Percentiles rank a stretch among this genome's conserved stretches.
These are phyloP conservation scores for Blastobotrys raffinosifermentans DNA, from an alignment of 1,139 yeast species.

Conservation along the genomic window DNA sequence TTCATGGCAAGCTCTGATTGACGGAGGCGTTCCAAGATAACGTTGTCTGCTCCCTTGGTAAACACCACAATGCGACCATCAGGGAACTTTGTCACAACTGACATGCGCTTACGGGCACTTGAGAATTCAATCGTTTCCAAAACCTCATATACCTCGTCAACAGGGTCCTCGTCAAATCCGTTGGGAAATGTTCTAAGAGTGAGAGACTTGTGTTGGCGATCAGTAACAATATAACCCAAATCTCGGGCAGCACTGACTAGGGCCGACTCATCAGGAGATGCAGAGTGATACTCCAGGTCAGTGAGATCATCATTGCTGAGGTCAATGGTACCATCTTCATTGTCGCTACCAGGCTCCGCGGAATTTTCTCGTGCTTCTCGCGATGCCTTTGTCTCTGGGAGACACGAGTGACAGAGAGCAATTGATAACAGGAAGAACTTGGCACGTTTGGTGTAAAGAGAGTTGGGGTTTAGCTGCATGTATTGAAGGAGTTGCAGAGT, in stretches of 20 bases:
- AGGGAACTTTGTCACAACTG: slow-evolving; percentile 74
- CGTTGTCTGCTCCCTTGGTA: slow-evolving; percentile 94
- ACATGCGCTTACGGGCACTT: slow-evolving; percentile 89
- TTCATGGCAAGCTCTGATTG: slow-evolving; percentile 51
- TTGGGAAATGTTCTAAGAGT: slow-evolving; percentile 74
- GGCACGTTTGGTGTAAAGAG: slow-evolving; percentile 54
- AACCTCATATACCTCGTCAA: slow-evolving; percentile 62
- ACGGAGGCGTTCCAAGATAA: slow-evolving; percentile 71
- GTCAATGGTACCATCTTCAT: slow-evolving; percentile 36
- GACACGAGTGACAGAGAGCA: slow-evolving; percentile 85
- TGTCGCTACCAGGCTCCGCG: slow-evolving; percentile 15
- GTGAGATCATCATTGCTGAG: slow-evolving; percentile 27
- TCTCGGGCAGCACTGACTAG: slow-evolving; percentile 91
- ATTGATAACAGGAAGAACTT: slow-evolving; percentile 72
- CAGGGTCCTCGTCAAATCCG: slow-evolving; percentile 66
- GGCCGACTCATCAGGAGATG: slow-evolving; percentile 96
- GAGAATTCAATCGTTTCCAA: slow-evolving; percentile 81
- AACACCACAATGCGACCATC: slow-evolving; percentile 70
- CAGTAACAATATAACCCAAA: slow-evolving; percentile 76
- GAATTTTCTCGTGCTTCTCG: slow-evolving; percentile 19
- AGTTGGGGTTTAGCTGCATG: slow-evolving; percentile 65
- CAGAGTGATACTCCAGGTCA: slow-evolving; percentile 70
- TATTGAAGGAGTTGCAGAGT: slow-evolving; percentile 61
- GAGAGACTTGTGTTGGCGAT: slow-evolving; percentile 54
- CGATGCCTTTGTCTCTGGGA: slow-evolving; percentile 48